Conservation (phyloP, 2,329 filamentous ascomycete species). For the Phyllosticta paracitricarpa region DNA sequence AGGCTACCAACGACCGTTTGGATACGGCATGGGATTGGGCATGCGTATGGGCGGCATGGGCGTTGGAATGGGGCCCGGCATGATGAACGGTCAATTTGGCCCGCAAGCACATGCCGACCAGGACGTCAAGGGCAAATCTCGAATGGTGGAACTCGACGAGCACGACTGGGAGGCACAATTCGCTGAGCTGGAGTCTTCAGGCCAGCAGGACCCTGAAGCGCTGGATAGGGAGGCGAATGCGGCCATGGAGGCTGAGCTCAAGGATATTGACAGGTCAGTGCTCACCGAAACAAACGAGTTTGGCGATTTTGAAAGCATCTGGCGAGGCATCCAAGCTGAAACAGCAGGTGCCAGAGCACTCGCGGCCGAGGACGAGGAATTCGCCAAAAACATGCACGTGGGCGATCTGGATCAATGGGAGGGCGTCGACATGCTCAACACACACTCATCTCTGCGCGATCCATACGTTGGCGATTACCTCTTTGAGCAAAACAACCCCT, state of each 20-base stretch:
- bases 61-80: constrained; percentile 31
- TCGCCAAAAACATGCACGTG: constrained; percentile 50
- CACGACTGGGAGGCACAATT: constrained; percentile 95
- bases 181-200: constrained; percentile 67
- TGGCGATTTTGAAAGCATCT: constrained; percentile 84
- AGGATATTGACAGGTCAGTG: constrained; percentile 80
- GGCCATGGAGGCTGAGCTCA: constrained; percentile 75
- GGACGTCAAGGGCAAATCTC: constrained; percentile 72
- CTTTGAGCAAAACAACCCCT: constrained; percentile 91
- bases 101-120: constrained; percentile 30
- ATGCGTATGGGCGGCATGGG: constrained; percentile 41
- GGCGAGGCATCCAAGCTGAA: constrained; percentile 73
- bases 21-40: constrained; percentile 35
- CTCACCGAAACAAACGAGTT: constrained; percentile 64
- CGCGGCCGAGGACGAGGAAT: constrained; percentile 51
- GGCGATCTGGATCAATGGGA: constrained; percentile 76
- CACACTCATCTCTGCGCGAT: constrained; percentile 59
- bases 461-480: constrained; percentile 81
- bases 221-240: constrained; percentile 56
- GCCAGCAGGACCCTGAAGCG: constrained; percentile 41
- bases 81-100: constrained; percentile 32
- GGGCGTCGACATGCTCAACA: constrained; percentile 59
- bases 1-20: constrained; percentile 47
- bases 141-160: constrained; percentile 85
- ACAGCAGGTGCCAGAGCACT: constrained; percentile 60